phyloP scores from a whole-genome alignment of 768 basidiomycete genomes.

The Fibroporia radiculosa region DNA sequence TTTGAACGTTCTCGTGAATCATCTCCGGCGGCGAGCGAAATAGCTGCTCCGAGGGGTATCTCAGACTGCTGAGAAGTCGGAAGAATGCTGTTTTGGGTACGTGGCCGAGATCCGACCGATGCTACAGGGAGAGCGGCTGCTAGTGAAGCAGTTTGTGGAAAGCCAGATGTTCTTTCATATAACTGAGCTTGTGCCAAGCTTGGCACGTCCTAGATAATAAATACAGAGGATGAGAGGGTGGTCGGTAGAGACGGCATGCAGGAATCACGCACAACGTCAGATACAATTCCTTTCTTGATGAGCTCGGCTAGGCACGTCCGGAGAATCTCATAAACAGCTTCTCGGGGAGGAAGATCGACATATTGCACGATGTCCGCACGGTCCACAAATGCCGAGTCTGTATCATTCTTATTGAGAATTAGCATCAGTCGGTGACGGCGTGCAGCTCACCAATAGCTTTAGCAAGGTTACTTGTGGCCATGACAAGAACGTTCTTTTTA shows the following conservation, averaged over 20 bases:
- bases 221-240: neutral
- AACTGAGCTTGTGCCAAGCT: slow-evolving; percentile 53
- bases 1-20: slow-evolving; percentile 44
- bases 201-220: slow-evolving; percentile 47
- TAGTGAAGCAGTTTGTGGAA: slow-evolving; percentile 7
- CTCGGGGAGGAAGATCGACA: slow-evolving; percentile 82
- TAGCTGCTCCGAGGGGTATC: neutral
- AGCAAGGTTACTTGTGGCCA: slow-evolving; percentile 93
- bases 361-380: slow-evolving; percentile 97
- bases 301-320: slow-evolving; percentile 78
- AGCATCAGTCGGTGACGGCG: neutral
- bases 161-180: slow-evolving; percentile 31
- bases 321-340: slow-evolving; percentile 91
- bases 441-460: slow-evolving; percentile 76
- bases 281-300: slow-evolving; percentile 62
- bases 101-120: neutral
- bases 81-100: neutral
- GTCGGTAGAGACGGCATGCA: neutral
- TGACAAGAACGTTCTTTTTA: slow-evolving; percentile 87
- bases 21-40: neutral
- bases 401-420: neutral
- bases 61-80: neutral
- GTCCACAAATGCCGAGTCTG: slow-evolving; percentile 93
- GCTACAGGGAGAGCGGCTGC: neutral
- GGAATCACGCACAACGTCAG: slow-evolving; percentile 41